These are phyloP conservation scores for Mycena maculata DNA, from an alignment of 768 basidiomycete species.

Conservation along the genomic window DNA sequence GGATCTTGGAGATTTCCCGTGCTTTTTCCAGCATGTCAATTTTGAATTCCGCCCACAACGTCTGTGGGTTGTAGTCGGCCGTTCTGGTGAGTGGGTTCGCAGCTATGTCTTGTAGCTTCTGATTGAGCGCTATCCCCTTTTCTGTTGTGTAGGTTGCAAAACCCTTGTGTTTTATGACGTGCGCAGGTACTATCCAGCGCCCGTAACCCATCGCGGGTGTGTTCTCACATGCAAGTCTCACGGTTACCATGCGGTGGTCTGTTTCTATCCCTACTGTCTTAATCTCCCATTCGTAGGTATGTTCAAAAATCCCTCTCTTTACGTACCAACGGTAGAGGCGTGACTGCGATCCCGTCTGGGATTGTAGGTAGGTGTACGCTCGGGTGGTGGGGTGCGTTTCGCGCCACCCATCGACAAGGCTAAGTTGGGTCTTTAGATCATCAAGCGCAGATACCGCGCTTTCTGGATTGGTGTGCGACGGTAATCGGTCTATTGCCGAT, in stretches of 20 bases:
- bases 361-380: not conserved
- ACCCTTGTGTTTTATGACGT: conserved; percentile 34
- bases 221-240: not conserved
- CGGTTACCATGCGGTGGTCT: not conserved
- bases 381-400: not conserved
- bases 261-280: not conserved
- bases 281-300: no score
- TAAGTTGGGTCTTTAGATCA: not conserved
- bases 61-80: not conserved
- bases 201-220: conserved; percentile 33
- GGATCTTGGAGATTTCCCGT: conserved; percentile 1
- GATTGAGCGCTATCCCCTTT: not conserved
- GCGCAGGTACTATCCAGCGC: conserved; percentile 42
- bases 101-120: not conserved
- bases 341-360: no score
- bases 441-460: not conserved
- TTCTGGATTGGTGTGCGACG: not conserved
- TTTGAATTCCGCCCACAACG: conserved; percentile 13
- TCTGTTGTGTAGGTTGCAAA: not conserved
- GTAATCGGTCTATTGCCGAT: not conserved
- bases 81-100: not conserved
- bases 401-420: not conserved
- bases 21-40: not conserved
- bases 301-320: no score
- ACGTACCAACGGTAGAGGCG: no score